Base-by-base conservation (phyloP, 1,284 basidiomycete species). In the Fomitiporia mediterranea region DNA sequence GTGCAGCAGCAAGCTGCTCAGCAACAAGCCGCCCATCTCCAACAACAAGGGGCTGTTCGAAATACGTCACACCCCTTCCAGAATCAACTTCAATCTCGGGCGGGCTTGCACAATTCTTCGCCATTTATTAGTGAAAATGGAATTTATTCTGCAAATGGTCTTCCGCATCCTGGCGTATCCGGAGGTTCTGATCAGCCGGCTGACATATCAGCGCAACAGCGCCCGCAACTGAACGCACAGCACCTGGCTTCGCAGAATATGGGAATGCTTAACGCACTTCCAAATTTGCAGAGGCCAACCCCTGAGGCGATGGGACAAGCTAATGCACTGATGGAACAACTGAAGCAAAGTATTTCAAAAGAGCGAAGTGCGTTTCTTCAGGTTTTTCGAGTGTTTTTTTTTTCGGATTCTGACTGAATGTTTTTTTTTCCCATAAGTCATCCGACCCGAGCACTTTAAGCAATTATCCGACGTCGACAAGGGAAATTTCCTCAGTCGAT, bases 401-500 rank as follows among this genome's bases (percentile, higher is more conserved):
- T n/a, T n/a, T n/a, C n/a, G n/a, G n/a, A 19, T 11, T 11, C 48
- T 46, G n/a, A 46, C 32, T 46, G 5, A 40, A 2, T 11, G 4
- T 13, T 49, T 17, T 35, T 23, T 9, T 32, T 44, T 34, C 6
- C 11, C 11, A 23, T 49, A 43, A 53, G 51, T 3, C 23, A 11
- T 43, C 23, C 19, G 39, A 25, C 37, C 37, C 8, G 32, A 23
- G 23, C 35, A 32, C 40, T n/a, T 38, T 28, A 56, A 27, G 39
- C 42, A 44, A 17, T 21, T 56, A 21, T 32, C 55, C n/a, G 55
- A 56, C 15, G 37, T 13, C 6, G 51, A 53, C 32, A 57, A 52
- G 37, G 51, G 32, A 3, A 9, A 11, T 34, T 53, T 57, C 37
- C 39, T 30, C 32, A 30, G 32, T 15, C 27, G 21, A n/a, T 70